These are phyloP conservation scores for Phytophthora sojae DNA, from an alignment of 352 stramenopile genomes.

Conservation along the genomic window DNA sequence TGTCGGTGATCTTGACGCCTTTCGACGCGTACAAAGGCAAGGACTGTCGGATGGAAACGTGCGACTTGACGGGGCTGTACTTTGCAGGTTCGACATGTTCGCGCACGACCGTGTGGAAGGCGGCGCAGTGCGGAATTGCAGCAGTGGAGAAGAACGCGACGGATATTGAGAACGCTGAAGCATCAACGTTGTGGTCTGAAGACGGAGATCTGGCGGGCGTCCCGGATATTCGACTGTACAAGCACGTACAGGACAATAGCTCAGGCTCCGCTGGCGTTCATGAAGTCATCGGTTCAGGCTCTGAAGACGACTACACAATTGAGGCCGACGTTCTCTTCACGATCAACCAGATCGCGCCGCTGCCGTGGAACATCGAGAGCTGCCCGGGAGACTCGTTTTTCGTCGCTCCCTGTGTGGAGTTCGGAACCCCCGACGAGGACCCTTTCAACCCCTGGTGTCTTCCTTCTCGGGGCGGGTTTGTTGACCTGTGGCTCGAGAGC, in stretches of 20 bases:
- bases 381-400: slow-evolving; percentile 50
- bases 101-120: slow-evolving; percentile 15
- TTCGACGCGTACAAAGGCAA: slow-evolving; percentile 44
- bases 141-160: slow-evolving; percentile 35
- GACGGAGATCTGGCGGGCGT: slow-evolving; percentile 35
- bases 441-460: slow-evolving; percentile 44
- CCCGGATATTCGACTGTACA: slow-evolving; percentile 49
- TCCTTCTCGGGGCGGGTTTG: slow-evolving; percentile 38
- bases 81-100: slow-evolving; percentile 50
- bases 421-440: slow-evolving; percentile 10
- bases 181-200: slow-evolving; percentile 48
- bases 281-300: slow-evolving; percentile 10
- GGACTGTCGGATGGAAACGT: slow-evolving; percentile 37
- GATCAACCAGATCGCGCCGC: slow-evolving; percentile 50
- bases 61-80: slow-evolving; percentile 37
- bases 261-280: slow-evolving; percentile 8
- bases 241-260: slow-evolving; percentile 20
- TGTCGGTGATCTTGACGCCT: slow-evolving; percentile 52
- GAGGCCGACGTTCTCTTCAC: slow-evolving; percentile 44
- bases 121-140: slow-evolving; percentile 43
- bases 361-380: slow-evolving; percentile 20
- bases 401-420: slow-evolving; percentile 50
- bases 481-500: slow-evolving; percentile 54
- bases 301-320: slow-evolving; percentile 9
- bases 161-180: slow-evolving; percentile 7